These are phyloP conservation scores for Heimioporus sp. DNA, from an alignment of 768 basidiomycete species.

Conservation along the genomic window DNA sequence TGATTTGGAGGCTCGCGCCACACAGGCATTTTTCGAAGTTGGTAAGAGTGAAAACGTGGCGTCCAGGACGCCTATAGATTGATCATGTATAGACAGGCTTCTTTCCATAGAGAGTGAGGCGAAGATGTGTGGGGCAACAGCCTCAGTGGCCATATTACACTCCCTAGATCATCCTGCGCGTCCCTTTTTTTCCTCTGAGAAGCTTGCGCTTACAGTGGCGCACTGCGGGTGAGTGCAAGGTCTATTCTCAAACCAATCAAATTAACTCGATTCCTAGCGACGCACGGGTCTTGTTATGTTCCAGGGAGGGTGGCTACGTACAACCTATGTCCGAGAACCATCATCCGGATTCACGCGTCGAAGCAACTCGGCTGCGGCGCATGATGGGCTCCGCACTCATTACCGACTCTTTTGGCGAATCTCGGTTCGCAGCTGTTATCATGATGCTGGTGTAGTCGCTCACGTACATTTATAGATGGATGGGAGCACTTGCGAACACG, in stretches of 20 bases:
- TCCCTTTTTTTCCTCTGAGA: constrained; percentile 81
- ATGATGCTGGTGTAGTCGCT: not conserved
- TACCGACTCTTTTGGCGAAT: constrained; percentile 93
- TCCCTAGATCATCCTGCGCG: constrained; percentile 76
- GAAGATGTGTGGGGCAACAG: constrained; percentile 83
- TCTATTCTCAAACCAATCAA: not conserved
- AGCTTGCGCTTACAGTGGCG: constrained; percentile 79
- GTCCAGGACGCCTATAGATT: constrained; percentile 1
- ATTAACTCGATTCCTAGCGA: constrained; percentile 51
- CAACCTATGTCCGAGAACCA: constrained; percentile 91
- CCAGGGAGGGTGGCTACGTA: constrained; percentile 69
- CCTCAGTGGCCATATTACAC: constrained; percentile 89
- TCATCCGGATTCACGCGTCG: constrained; percentile 89
- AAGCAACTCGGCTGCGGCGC: constrained; percentile 78
- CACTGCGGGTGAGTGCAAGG: constrained; percentile 75
- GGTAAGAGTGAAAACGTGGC: constrained; percentile 19
- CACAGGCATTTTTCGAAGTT: constrained; percentile 85
- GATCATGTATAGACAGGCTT: constrained; percentile 54
- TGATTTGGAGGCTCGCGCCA: constrained; percentile 84
- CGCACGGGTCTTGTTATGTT: constrained; percentile 82
- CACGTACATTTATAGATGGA: constrained; percentile 60
- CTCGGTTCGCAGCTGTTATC: constrained; percentile 48
- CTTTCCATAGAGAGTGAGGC: constrained; percentile 68
- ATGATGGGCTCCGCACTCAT: constrained; percentile 90
- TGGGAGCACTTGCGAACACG: constrained; percentile 93